A percentile compares a stretch with the other conserved stretches of the same genome.
phyloP scores from a whole-genome alignment of 148 eudicot genomes.

The Fagopyrum tataricum region DNA sequence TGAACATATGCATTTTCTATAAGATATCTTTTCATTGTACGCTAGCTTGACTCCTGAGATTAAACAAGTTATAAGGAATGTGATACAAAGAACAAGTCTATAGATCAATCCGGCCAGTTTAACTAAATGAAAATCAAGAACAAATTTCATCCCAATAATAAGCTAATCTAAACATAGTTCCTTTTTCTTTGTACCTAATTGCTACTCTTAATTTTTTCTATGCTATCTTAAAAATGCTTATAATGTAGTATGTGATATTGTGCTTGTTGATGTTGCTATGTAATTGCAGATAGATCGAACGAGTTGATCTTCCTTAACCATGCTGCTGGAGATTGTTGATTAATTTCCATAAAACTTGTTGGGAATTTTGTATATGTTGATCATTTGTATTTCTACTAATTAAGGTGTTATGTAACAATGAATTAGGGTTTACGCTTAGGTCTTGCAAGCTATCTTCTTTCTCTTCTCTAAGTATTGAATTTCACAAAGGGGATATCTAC shows the following conservation, averaged over 20 bases:
- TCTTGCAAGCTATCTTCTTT: too few relatives aligned
- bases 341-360: not conserved
- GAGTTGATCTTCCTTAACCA: too few relatives aligned
- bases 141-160: not conserved
- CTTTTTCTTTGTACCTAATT: not conserved
- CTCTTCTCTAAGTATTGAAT: too few relatives aligned
- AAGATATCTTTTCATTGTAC: not conserved
- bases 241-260: not conserved
- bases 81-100: not conserved
- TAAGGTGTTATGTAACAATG: too few relatives aligned
- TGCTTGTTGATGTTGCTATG: not conserved
- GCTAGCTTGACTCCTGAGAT: not conserved
- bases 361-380: not conserved
- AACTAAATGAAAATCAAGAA: not conserved
- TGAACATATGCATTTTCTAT: not conserved
- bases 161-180: not conserved
- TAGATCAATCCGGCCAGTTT: not conserved
- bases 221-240: too few relatives aligned
- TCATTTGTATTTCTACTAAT: not conserved
- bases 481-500: too few relatives aligned
- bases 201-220: not conserved
- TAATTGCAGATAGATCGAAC: not conserved
- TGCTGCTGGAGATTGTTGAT: not conserved
- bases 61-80: not conserved
- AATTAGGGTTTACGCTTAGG: too few relatives aligned